phyloP scores from a whole-genome alignment of 768 basidiomycete genomes.

The Porphyrellus cyaneotinctus region DNA sequence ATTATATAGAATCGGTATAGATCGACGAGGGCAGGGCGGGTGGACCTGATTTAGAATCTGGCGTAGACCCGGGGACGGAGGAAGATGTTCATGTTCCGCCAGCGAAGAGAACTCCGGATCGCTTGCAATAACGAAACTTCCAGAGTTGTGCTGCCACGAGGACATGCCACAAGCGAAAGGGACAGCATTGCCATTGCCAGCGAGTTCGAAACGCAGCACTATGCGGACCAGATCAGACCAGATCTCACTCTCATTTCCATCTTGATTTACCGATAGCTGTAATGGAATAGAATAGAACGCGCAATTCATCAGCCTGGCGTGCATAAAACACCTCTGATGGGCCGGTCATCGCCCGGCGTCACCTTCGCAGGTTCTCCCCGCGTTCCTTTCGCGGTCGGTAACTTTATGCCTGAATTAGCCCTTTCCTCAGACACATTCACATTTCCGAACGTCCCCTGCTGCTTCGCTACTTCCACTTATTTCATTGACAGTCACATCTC shows the following conservation, averaged over 20 bases:
- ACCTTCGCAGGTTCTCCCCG: slow-evolving; percentile 24
- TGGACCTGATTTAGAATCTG: slow-evolving; percentile 9
- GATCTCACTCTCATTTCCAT: slow-evolving; percentile 25
- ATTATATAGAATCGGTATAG: slow-evolving; percentile 23
- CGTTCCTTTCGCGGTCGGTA: slow-evolving; percentile 24
- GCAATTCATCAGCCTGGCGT: neutral
- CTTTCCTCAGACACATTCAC: neutral
- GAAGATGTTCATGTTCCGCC: no score
- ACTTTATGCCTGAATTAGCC: slow-evolving; percentile 25
- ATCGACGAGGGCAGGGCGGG: slow-evolving; percentile 22
- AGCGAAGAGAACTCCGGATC: slow-evolving; percentile 16
- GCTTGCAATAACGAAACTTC: slow-evolving; percentile 19
- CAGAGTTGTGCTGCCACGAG: slow-evolving; percentile 25
- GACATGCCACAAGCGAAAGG: slow-evolving; percentile 18
- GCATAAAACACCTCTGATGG: slow-evolving; percentile 11
- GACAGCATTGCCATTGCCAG: slow-evolving; percentile 16
- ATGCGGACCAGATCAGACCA: slow-evolving; percentile 13
- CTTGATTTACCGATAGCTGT: slow-evolving; percentile 26
- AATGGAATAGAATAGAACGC: slow-evolving; percentile 13
- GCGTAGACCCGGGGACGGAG: no score
- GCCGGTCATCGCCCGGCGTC: slow-evolving; percentile 19
- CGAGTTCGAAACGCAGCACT: slow-evolving; percentile 17
- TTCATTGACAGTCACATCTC: neutral
- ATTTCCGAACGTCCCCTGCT: neutral
- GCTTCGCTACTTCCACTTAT: neutral